Conservation (phyloP, 2,329 filamentous ascomycete species). For the Penicillium fuscoglaucum region DNA sequence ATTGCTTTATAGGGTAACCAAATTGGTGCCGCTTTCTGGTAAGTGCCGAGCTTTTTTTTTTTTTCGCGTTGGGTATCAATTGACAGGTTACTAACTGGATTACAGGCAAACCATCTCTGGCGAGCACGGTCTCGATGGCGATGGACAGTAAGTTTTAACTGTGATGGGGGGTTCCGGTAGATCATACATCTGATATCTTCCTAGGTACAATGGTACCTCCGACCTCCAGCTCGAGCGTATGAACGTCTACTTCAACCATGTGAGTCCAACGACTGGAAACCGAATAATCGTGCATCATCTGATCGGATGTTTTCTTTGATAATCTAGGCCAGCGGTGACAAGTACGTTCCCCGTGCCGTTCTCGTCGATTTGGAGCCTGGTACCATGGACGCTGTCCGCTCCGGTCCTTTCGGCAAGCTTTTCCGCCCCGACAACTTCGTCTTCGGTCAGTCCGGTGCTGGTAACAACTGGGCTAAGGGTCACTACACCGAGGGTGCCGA, state of each 20-base stretch:
- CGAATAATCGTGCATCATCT: background rate
- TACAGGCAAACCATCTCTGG: constrained; percentile 76
- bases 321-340: constrained; percentile 84
- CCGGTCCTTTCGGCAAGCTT: constrained; percentile 96
- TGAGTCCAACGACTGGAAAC: constrained; percentile 40
- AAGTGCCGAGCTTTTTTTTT: constrained; percentile 40
- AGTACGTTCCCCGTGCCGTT: constrained; percentile 98
- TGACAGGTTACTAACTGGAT: constrained; percentile 42
- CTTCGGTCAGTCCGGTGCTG: constrained; percentile 98
- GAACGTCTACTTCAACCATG: constrained; percentile 99
- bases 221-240: constrained; percentile 99
- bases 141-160: constrained; percentile 4
- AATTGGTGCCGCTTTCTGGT: constrained; percentile 99
- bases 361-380: constrained; percentile 99
- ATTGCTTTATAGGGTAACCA: constrained; percentile 81
- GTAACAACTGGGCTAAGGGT: constrained; percentile 99
- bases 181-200: constrained; percentile 28
- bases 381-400: constrained; percentile 99
- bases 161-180: background rate
- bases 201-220: constrained; percentile 92
- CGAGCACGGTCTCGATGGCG: constrained; percentile 96
- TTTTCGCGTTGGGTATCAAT: constrained; percentile 16
- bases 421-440: constrained; percentile 99
- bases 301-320: constrained; percentile 1
- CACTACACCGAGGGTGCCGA: constrained; percentile 99